Evolutionary conservation across 108 stramenopile genomes (phyloP), one percentile per base, ranked within the genome.

Genomic region (Fragilariopsis cylindrus): DNA sequence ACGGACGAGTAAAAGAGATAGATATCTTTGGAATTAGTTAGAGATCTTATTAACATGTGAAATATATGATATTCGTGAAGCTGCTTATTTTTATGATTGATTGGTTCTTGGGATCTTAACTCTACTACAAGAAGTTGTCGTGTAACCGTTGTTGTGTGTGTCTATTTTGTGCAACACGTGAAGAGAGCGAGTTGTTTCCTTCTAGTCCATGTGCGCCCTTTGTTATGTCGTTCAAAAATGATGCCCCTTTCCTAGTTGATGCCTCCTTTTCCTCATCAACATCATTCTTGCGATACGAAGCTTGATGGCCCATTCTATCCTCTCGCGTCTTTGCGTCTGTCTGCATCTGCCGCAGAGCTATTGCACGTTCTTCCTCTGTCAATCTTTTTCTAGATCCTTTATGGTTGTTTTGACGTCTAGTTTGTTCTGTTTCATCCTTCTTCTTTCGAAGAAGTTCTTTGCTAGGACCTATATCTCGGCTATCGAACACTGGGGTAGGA

Each of bases 381-480:
- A 64, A 55, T 6, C 52, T 49, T 40, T 78, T 55, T 69, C 82
- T 69, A 0, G 57, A 44, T 48, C 60, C 70, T 7, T 19, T 42
- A 9, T 71, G 69, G 52, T 48, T 30, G 4, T 52, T 69, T 46
- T 54, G 45, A 8, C 62, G 80, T 13, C 85, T 76, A 71, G 82
- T 82, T 62, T 54, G 60, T 13, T 89, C 88, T 43, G 60, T 56
- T 53, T 84, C 82, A 13, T 83, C 66, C 53, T 82, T 78, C 65
- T 85, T 90, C 45, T 83, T 72, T 46, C 75, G 82, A 48, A 92
- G 64, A 4, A 91, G 65, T 3, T 83, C 73, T 16, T 54, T 75
- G 62, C 84, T 74, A 7, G 94, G 94, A 30, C 91, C 91, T 3
- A 95, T 73, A 70, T 84, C 77, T 3, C 49, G 18, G 45, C 30